Percentiles rank a stretch among this genome's conserved stretches.
phyloP scores from a whole-genome alignment of 805 yeast species.

The Candida sanyiensis region DNA sequence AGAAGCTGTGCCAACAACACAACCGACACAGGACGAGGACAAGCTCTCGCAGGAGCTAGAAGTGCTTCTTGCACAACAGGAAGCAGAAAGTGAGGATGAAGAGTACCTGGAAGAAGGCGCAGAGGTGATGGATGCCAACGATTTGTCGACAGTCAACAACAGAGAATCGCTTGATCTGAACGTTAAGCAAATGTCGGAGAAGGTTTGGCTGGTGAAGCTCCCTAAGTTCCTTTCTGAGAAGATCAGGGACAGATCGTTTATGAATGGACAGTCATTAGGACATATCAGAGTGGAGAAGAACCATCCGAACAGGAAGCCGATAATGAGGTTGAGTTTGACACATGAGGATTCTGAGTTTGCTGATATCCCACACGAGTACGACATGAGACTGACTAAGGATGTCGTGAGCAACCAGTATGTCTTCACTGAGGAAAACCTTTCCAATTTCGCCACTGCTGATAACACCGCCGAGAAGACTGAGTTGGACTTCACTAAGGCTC shows the following conservation, averaged over 20 bases:
- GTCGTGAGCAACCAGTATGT: slow-evolving; percentile 81
- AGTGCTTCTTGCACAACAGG: slow-evolving; percentile 22
- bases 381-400: slow-evolving; percentile 68
- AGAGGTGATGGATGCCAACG: slow-evolving; percentile 41
- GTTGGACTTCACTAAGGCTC: slow-evolving; percentile 10
- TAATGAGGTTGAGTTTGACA: slow-evolving; percentile 55
- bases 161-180: slow-evolving; percentile 74
- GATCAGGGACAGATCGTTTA: slow-evolving; percentile 61
- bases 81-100: slow-evolving; percentile 31
- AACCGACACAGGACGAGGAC: slow-evolving; percentile 4
- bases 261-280: slow-evolving; percentile 75
- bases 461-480: slow-evolving; percentile 29
- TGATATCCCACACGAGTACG: slow-evolving; percentile 79
- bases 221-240: slow-evolving; percentile 81
- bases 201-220: slow-evolving; percentile 87
- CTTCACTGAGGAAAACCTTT: slow-evolving; percentile 79
- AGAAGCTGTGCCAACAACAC: background rate
- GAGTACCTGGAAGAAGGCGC: slow-evolving; percentile 38
- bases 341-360: slow-evolving; percentile 31
- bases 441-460: slow-evolving; percentile 42
- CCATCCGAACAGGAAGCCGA: slow-evolving; percentile 16
- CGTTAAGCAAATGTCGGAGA: slow-evolving; percentile 52
- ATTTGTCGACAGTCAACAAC: slow-evolving; percentile 37
- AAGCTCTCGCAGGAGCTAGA: slow-evolving; percentile 11
- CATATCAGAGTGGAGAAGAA: slow-evolving; percentile 49